Evolutionary conservation across 495 filamentous ascomycete species (phyloP).

Genomic region (Hypoxylon rickii): DNA sequence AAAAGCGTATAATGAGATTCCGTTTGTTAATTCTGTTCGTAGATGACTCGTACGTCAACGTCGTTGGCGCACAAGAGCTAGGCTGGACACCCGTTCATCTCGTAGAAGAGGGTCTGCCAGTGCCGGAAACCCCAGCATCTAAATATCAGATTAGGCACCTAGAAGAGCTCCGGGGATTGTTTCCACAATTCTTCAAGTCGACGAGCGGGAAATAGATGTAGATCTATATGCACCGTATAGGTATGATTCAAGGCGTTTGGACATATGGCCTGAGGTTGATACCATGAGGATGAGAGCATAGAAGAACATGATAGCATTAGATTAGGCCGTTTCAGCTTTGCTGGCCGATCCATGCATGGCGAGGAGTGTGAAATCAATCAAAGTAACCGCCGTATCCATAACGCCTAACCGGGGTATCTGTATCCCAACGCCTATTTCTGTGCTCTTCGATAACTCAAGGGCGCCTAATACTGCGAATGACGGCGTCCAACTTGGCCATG

Average conservation of each 20-base stretch:
- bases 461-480: constrained; percentile 63
- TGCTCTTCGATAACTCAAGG: constrained; percentile 36
- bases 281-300: too few relatives aligned
- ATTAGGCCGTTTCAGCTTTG: constrained; percentile 5
- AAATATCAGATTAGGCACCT: constrained; percentile 72
- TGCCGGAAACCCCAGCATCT: constrained; percentile 63
- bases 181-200: constrained; percentile 77
- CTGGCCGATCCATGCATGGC: not conserved
- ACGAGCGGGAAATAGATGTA: constrained; percentile 11
- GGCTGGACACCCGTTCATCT: constrained; percentile 84
- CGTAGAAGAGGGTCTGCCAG: constrained; percentile 69
- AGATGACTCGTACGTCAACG: constrained; percentile 87
- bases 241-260: constrained; percentile 14
- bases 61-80: constrained; percentile 66
- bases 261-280: not conserved
- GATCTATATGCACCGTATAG: not conserved
- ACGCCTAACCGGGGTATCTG: constrained; percentile 31
- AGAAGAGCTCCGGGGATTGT: constrained; percentile 70
- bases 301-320: not conserved
- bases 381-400: constrained; percentile 8
- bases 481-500: constrained; percentile 67
- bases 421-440: not conserved
- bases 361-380: not conserved
- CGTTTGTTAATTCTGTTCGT: constrained; percentile 16
- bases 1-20: not conserved